Evolutionary conservation across 164 flowering plant genomes (phyloP), one percentile per base, ranked within the genome.

Genomic region (Stephania yunnanensis): DNA sequence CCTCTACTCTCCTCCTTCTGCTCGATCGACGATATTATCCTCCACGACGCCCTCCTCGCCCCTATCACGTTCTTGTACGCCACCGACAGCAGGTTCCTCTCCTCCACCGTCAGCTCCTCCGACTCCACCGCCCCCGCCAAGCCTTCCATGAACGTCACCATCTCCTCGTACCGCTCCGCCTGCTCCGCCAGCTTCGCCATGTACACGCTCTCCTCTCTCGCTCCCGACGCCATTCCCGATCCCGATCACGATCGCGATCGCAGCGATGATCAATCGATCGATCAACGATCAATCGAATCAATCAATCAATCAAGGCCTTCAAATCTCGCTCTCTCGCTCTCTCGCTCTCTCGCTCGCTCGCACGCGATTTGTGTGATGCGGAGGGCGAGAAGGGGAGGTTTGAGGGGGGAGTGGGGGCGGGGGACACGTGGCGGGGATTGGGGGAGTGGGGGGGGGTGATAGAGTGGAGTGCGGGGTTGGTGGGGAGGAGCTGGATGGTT

Each of bases 41-140:
- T 75, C 95, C 95, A 91, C 36, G 92, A 88, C 12, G 95, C 95
- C 1, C 95, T 80, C 0, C 95, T 84, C 0, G 93, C 93, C 10
- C 93, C 93, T 83, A 91, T 91, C 44, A 89, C 89, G 82, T 89
- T 91, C 85, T 91, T 91, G 89, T 88, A 91, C 11, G 92, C 93
- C 29, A 91, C 95, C 44, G 89, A 86, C 29, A 89, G 87, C 11
- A 89, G 88, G 77, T 89, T 89, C 2, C 89, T 80, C 80, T 89
- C 93, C 81, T 91, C 92, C 13, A 91, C 89, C 31, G 91, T 84
- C 71, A 89, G 91, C 78, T 91, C 95, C 74, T 91, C 95, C 29
- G 77, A 48, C 1, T 84, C 89, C n/a, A 76, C 83, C 46, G 84
- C 42, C 29, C 87, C 82, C 3, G 89, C 80, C 20, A 91, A 90